phyloP scores from a whole-genome alignment of 164 flowering plant species.

The Euptelea pleiosperma region DNA sequence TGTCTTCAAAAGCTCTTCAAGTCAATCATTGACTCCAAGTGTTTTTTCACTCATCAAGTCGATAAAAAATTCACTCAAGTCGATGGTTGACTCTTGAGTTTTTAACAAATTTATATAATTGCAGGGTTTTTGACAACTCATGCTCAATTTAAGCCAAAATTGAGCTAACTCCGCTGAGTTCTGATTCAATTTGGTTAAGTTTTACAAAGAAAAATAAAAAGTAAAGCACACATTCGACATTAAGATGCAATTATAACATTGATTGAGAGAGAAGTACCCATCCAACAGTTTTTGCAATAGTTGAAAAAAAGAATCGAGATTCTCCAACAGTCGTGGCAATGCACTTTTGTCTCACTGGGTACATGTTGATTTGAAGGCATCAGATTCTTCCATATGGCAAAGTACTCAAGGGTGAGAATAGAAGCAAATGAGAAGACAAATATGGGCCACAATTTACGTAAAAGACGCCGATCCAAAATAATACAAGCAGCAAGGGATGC shows the following conservation, averaged over 20 bases:
- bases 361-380: constrained; percentile 28
- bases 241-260: constrained; percentile 9
- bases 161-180: not conserved
- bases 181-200: too few relatives aligned
- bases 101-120: too few relatives aligned
- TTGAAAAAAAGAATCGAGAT: constrained; percentile 42
- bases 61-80: too few relatives aligned
- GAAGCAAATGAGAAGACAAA: constrained; percentile 72
- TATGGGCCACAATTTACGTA: constrained; percentile 76
- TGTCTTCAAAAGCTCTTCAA: too few relatives aligned
- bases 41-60: too few relatives aligned
- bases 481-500: constrained; percentile 80
- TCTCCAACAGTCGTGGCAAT: constrained; percentile 83
- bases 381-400: constrained; percentile 58
- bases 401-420: constrained; percentile 68
- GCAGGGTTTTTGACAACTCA: too few relatives aligned
- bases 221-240: constrained; percentile 1
- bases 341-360: constrained; percentile 33
- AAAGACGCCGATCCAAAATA: constrained; percentile 55
- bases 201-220: too few relatives aligned
- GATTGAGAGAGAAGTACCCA: constrained; percentile 53
- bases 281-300: constrained; percentile 78
- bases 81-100: too few relatives aligned
- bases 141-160: not conserved
- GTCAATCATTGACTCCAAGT: too few relatives aligned